Evolutionary conservation across 805 yeast species (phyloP).

Genomic region (Starmerella davenportii): DNA sequence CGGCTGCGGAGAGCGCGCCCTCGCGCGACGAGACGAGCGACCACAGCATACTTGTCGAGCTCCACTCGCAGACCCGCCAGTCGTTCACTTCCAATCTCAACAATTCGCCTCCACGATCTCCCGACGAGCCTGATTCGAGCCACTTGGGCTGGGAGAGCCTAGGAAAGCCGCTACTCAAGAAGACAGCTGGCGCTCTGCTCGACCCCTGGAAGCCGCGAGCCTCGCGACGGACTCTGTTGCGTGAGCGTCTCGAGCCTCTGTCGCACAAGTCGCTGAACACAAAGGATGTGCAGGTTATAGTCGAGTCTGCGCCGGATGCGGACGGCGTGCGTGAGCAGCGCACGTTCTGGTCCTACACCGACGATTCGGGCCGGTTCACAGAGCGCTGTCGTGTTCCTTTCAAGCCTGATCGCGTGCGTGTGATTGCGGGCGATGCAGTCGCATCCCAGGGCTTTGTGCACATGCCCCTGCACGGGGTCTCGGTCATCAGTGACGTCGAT

Average conservation of each 20-base stretch:
- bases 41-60: not conserved
- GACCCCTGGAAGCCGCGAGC: not conserved
- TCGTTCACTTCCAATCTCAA: not conserved
- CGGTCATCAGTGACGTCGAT: constrained; percentile 78
- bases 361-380: constrained; percentile 17
- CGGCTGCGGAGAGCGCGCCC: constrained; percentile 2
- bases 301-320: constrained; percentile 8
- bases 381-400: constrained; percentile 10
- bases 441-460: constrained; percentile 5
- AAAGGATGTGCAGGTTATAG: constrained; percentile 11
- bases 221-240: constrained; percentile 3
- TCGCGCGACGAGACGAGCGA: not conserved
- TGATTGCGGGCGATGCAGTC: constrained; percentile 2
- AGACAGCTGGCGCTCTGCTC: not conserved
- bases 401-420: constrained; percentile 10
- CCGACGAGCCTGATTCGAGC: not conserved
- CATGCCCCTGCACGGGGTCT: constrained; percentile 32
- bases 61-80: not conserved
- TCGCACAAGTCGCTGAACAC: constrained; percentile 13
- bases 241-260: constrained; percentile 15
- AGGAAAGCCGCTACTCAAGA: not conserved
- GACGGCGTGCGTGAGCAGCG: constrained; percentile 7
- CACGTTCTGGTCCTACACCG: constrained; percentile 13
- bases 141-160: not conserved
- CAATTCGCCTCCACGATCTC: not conserved